Conservation (phyloP, 1,139 yeast genomes). For the Diutina sp. region DNA sequence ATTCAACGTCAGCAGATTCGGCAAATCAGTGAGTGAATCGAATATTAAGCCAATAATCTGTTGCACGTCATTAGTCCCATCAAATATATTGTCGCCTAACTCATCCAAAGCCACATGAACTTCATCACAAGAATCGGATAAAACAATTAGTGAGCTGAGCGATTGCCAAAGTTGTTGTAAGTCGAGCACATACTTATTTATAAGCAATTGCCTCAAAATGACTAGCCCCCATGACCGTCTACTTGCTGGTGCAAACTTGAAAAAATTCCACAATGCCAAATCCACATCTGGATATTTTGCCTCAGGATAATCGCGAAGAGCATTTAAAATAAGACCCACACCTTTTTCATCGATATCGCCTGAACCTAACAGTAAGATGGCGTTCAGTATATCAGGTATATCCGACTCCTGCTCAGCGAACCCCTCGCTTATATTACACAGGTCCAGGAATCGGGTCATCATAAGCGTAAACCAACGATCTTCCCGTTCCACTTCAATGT, state of each 20-base stretch:
- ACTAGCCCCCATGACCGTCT: constrained; percentile 18
- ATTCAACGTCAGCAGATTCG: constrained; percentile 13
- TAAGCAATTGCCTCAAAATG: constrained; percentile 22
- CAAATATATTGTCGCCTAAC: constrained; percentile 16
- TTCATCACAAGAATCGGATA: constrained; percentile 9
- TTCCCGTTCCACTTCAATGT: constrained; percentile 16
- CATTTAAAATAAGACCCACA: background rate
- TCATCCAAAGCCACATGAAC: constrained; percentile 16
- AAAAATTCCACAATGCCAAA: constrained; percentile 16
- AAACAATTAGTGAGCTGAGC: constrained; percentile 9
- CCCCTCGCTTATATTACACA: constrained; percentile 6
- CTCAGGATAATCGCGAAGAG: background rate
- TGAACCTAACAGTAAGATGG: constrained; percentile 5
- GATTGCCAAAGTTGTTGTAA: constrained; percentile 13
- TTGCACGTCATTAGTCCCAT: constrained; percentile 8
- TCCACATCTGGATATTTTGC: constrained; percentile 9
- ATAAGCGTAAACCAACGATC: constrained; percentile 31
- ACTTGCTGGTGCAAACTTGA: constrained; percentile 6
- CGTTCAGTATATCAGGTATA: constrained; percentile 9
- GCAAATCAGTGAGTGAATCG: background rate
- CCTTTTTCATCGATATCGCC: constrained; percentile 8
- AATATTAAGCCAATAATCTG: background rate
- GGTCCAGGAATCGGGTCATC: constrained; percentile 13
- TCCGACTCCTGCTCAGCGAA: constrained; percentile 11
- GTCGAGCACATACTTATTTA: constrained; percentile 12